phyloP scores from a whole-genome alignment of 768 basidiomycete species.

The Naganishia kalamii region DNA sequence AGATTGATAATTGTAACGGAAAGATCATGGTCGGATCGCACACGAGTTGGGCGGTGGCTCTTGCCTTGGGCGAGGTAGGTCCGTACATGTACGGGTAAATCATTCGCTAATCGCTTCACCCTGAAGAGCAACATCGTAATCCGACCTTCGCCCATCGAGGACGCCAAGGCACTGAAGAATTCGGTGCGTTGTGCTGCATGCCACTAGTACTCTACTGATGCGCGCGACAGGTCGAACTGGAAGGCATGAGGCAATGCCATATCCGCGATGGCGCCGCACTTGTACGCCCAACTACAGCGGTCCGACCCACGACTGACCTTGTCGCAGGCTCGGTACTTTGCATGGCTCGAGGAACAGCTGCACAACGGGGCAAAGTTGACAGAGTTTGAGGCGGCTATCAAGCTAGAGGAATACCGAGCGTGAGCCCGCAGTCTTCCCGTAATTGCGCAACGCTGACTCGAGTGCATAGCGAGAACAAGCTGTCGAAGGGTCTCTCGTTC shows the following conservation, averaged over 20 bases:
- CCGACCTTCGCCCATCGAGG: slow-evolving; percentile 65
- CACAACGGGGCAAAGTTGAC: slow-evolving; percentile 57
- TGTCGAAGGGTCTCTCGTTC: slow-evolving; percentile 85
- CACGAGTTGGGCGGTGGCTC: slow-evolving; percentile 72
- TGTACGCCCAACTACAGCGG: no score
- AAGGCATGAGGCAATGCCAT: slow-evolving; percentile 82
- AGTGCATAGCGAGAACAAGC: slow-evolving; percentile 58
- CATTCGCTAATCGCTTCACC: no score
- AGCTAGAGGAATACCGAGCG: slow-evolving; percentile 71
- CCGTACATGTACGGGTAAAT: no score
- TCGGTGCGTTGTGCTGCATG: slow-evolving; percentile 28
- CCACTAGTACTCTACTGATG: neutral
- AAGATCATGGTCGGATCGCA: slow-evolving; percentile 71
- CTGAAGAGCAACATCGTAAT: slow-evolving; percentile 53
- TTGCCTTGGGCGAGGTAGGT: slow-evolving; percentile 63
- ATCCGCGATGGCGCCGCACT: slow-evolving; percentile 85
- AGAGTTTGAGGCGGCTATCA: slow-evolving; percentile 73
- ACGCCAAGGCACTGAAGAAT: slow-evolving; percentile 51
- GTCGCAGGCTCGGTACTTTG: slow-evolving; percentile 62
- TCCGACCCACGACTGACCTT: no score
- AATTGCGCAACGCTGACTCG: neutral
- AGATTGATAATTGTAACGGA: slow-evolving; percentile 15
- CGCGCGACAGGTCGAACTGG: slow-evolving; percentile 57
- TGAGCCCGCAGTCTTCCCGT: slow-evolving; percentile 51
- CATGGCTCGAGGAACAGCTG: slow-evolving; percentile 87